Conservation (phyloP, 225 moss, liverwort and hornwort species). For the Polytrichum commune region DNA sequence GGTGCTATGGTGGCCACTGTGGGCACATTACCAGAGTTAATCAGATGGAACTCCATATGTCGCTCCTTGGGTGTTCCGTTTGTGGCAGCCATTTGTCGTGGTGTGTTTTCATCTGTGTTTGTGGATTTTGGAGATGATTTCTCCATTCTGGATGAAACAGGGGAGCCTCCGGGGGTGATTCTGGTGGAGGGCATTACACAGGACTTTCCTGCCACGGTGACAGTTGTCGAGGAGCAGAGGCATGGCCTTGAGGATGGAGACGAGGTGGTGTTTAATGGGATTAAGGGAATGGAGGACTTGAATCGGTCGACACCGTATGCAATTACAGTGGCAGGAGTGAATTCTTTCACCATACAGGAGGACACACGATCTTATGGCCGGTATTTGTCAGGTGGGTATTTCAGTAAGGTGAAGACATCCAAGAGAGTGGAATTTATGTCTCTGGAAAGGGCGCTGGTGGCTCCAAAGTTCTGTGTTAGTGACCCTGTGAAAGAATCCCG, state of each 20-base stretch:
- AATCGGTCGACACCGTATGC: constrained; percentile 59
- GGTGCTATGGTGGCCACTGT: constrained; percentile 73
- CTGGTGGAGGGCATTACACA: constrained; percentile 95
- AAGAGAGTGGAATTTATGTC: constrained; percentile 63
- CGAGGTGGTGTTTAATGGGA: constrained; percentile 70
- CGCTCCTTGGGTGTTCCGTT: constrained; percentile 78
- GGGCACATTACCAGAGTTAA: constrained; percentile 54
- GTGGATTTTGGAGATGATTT: constrained; percentile 87
- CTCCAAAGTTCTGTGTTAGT: constrained; percentile 73
- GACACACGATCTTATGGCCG: constrained; percentile 69
- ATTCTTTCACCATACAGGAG: constrained; percentile 89
- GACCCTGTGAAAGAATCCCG: constrained; percentile 71
- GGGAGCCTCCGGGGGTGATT: constrained; percentile 68
- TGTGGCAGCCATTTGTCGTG: constrained; percentile 66
- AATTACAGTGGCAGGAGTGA: constrained; percentile 75
- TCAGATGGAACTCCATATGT: constrained; percentile 69
- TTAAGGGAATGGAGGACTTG: constrained; percentile 92
- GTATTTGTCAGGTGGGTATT: constrained; percentile 88
- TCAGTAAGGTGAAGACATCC: constrained; percentile 74
- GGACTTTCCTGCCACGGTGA: constrained; percentile 95
- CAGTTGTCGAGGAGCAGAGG: constrained; percentile 93
- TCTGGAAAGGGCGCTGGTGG: constrained; percentile 56
- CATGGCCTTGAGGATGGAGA: constrained; percentile 94
- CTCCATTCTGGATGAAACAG: constrained; percentile 76
- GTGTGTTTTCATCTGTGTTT: constrained; percentile 75